Base-by-base conservation (phyloP, 176 grass and related monocot genomes). In the barley (Hordeum vulgare) region DNA sequence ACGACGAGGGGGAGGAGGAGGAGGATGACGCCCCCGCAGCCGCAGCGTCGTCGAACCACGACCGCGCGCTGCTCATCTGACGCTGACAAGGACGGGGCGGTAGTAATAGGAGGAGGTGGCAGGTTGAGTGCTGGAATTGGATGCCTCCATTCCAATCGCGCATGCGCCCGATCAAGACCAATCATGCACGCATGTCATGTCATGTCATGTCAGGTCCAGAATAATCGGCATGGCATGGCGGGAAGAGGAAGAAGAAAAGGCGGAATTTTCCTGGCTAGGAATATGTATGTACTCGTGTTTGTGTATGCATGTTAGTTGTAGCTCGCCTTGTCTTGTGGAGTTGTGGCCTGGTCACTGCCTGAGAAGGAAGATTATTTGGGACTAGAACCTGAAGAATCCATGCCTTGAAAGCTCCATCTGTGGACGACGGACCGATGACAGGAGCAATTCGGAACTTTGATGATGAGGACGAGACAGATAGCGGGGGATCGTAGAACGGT, bases 381-480 rank as follows among this genome's bases (percentile, higher is more conserved):
- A 20, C 23, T 54, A 33, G 74, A 90, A 97, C 69, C 90, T 86
- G 85, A 90, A 92, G 85, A 92, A 92, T 83, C 80, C 57, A 5
- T 85, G 54, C 40, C 83, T 72, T 74, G 91, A 87, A 75, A 77
- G 42, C 75, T 82, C 72, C 86, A 85, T 95, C 81, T 86, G 83
- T 76, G 89, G 31, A 4, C 31, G 31, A 4, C 31, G 31, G 24
- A 59, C 70, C 15, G 70, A 49, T 49, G 41, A 49, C 70, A 73
- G 70, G 4, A 29, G 70, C 70, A 49, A 24, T 73, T 73, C 70
- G 27, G 42, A 45, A 7, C 69, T 45, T 41, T 69, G 66, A 47
- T 45, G 69, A 47, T 40, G 69, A 72, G 40, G 14, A 49, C 24
- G 4, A 13, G n/a, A 62, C 45, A 39, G 17, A 35, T 35, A 11